Evolutionary conservation across 106 monocot species (phyloP).

Genomic region (Dioscorea dumetorum): DNA sequence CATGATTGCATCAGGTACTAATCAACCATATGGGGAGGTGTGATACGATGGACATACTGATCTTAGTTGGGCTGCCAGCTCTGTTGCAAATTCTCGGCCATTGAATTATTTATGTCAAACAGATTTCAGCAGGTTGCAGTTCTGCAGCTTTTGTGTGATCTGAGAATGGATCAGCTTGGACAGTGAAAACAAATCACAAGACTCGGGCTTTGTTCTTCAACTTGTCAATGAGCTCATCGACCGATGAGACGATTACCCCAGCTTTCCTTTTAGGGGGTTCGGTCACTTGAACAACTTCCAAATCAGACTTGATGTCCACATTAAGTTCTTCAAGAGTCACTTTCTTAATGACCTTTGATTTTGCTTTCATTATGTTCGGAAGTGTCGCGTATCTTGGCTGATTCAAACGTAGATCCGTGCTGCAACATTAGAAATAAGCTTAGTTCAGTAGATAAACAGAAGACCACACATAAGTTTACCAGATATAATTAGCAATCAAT

Average conservation of each 20-base stretch:
- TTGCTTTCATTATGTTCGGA: conserved; percentile 99
- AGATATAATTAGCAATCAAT: too few species aligned
- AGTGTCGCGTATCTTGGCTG: conserved; percentile 97
- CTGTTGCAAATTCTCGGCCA: too few species aligned
- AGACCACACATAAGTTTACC: too few species aligned
- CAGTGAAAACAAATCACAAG: conserved; percentile 20
- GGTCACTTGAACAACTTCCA: conserved; percentile 76
- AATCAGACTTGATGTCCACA: conserved; percentile 72
- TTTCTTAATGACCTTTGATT: conserved; percentile 90
- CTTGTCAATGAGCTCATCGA: conserved; percentile 87
- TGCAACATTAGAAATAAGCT: conserved; percentile 21
- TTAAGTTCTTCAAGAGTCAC: conserved; percentile 66
- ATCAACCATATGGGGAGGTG: too few species aligned
- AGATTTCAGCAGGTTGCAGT: too few species aligned
- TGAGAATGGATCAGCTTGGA: too few species aligned
- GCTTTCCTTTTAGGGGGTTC: conserved; percentile 95
- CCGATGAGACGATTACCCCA: conserved; percentile 73
- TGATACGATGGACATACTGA: too few species aligned
- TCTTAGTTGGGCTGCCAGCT: too few species aligned
- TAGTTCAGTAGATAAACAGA: background rate
- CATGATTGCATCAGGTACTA: too few species aligned
- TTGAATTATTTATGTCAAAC: too few species aligned
- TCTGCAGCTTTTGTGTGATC: too few species aligned
- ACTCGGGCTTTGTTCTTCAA: conserved; percentile 84
- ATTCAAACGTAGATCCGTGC: conserved; percentile 91